Evolutionary conservation across 495 filamentous ascomycete genomes (phyloP), one percentile per base, ranked within the genome.

Genomic region (Neurospora tetrasperma): DNA sequence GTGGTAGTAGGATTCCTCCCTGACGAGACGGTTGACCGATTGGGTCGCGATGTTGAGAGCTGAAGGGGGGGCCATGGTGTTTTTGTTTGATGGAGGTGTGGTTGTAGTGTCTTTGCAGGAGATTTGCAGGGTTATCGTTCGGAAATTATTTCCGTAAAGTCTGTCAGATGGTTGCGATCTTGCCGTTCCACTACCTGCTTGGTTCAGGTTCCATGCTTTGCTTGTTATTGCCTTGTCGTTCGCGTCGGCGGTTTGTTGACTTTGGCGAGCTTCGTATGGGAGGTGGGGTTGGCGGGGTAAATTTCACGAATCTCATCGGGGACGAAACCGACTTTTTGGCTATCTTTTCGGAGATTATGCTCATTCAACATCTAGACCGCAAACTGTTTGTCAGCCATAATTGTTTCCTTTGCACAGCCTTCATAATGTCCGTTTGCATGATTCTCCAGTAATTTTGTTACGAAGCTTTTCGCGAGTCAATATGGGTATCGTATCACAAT

Each of bases 1-100:
- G 82, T 93, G 92, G 84, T 99, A 98, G 79, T 89, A 94, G 42
- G 86, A 85, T 78, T 97, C 93, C 80, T 99, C 96, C 80, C 97
- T 97, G 71, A 97, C 88, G 69, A 98, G 86, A 71, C 95, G 93
- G 76, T 88, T 83, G 76, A 98, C 86, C 1, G 79, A 76, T 41
- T 76, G 74, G 27, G 79, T 75, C 42, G 79, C 79, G 73, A 79
- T 80, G 72, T 71, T 71, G 71, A 80, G 79, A 69, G 76, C 72
- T n/a, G 75, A 71, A 9, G 79, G 79, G 5, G 79, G 78, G 14
- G 79, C 73, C 79, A 80, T 80, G 14, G 11, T 80, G 68, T 42
- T 42, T 6, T 48, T 73, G 54, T 42, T 42, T 54, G 70, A 44
- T 69, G 27, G 31, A 27, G 43, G 12, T 59, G 20, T 72, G 46